A percentile compares a stretch with the other conserved stretches of the same genome.
phyloP scores from a whole-genome alignment of 192 early-diverging fungal genomes.

The Backusella circina region DNA sequence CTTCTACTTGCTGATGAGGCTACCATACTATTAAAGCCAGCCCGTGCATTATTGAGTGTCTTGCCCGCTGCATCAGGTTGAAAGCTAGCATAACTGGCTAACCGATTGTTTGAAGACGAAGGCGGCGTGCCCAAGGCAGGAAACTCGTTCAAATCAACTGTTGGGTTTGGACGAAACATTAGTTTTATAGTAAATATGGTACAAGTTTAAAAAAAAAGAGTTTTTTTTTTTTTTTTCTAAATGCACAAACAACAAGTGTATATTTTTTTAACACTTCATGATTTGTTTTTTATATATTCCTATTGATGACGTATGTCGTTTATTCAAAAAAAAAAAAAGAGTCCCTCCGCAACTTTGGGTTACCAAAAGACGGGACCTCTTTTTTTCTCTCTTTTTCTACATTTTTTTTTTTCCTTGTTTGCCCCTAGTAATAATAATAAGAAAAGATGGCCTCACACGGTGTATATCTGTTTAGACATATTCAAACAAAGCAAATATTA shows the following conservation, averaged over 20 bases:
- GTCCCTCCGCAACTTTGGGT: too few relatives aligned
- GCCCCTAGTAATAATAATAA: neutral
- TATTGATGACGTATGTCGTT: neutral
- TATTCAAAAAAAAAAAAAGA: too few relatives aligned
- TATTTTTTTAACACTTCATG: neutral
- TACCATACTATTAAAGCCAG: neutral
- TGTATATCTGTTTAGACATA: slow-evolving; percentile 50
- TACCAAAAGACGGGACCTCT: too few relatives aligned
- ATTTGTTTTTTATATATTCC: too few relatives aligned
- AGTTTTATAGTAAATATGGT: neutral
- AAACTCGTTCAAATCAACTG: slow-evolving; percentile 34
- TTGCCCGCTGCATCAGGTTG: neutral
- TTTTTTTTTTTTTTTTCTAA: too few relatives aligned
- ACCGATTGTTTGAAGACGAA: slow-evolving; percentile 6
- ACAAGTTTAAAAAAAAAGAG: neutral
- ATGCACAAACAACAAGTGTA: neutral
- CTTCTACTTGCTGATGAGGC: neutral
- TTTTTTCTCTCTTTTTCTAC: neutral
- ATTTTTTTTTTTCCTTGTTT: neutral
- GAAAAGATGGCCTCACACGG: slow-evolving; percentile 23
- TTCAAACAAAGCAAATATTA: slow-evolving; percentile 51
- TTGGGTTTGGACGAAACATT: slow-evolving; percentile 32
- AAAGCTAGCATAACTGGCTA: slow-evolving; percentile 21
- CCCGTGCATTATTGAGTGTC: neutral
- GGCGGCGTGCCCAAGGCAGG: slow-evolving; percentile 31